A percentile compares a stretch with the other conserved stretches of the same genome.
Evolutionary conservation across 768 basidiomycete species (phyloP).

Genomic region (Suillus placidus): DNA sequence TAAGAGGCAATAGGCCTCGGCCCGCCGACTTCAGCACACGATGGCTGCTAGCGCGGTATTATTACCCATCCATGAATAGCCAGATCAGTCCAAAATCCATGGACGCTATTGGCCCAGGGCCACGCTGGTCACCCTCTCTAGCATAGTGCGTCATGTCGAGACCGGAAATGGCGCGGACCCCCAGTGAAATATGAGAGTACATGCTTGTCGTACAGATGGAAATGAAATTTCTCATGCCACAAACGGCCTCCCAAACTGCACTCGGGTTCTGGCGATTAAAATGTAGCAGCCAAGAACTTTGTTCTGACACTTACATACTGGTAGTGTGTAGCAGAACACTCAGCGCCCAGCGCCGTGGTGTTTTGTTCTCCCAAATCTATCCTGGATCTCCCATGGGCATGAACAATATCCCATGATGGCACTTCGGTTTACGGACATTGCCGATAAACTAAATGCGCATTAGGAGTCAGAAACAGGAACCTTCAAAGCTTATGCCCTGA

Average conservation of each 20-base stretch:
- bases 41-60: constrained; percentile 15
- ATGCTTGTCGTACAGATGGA: background rate
- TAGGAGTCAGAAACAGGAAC: constrained; percentile 8
- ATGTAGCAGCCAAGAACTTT: constrained; percentile 8
- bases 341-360: constrained; percentile 19
- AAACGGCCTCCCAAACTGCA: constrained; percentile 6
- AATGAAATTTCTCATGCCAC: constrained; percentile 28
- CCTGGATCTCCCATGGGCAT: constrained; percentile 19
- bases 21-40: constrained; percentile 20
- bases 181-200: background rate
- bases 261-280: constrained; percentile 10
- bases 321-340: constrained; percentile 20
- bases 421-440: constrained; percentile 7
- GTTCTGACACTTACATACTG: constrained; percentile 12
- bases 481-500: constrained; percentile 4
- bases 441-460: constrained; percentile 10
- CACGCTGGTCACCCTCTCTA: constrained; percentile 10
- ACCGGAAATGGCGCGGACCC: background rate
- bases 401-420: constrained; percentile 15
- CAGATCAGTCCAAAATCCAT: constrained; percentile 10
- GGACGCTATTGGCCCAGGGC: constrained; percentile 11
- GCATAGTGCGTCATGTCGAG: background rate
- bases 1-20: constrained; percentile 29
- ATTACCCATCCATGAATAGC: constrained; percentile 15
- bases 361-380: constrained; percentile 18